These are phyloP conservation scores for Salix caprea DNA, from an alignment of 345 rosid genomes.

Conservation along the genomic window DNA sequence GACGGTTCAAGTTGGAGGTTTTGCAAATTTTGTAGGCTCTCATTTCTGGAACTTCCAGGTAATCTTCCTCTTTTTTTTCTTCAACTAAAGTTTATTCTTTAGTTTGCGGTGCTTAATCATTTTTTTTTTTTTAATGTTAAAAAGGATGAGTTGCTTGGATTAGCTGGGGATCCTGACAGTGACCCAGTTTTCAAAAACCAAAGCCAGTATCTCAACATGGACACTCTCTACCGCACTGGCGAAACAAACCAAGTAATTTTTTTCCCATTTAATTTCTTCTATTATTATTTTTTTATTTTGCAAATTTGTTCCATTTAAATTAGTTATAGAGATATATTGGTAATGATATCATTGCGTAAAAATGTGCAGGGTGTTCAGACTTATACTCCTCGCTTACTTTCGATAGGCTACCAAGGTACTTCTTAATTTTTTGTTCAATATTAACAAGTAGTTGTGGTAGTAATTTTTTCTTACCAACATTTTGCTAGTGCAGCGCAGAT, in stretches of 20 bases:
- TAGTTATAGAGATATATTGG: neutral
- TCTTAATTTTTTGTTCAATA: neutral
- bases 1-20: constrained; percentile 77
- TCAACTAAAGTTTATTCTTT: neutral
- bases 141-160: constrained; percentile 90
- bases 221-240: constrained; percentile 76
- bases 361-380: constrained; percentile 59
- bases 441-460: neutral
- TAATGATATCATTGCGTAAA: neutral
- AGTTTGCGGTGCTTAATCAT: neutral
- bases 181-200: constrained; percentile 62
- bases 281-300: no score
- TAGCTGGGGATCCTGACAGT: constrained; percentile 60
- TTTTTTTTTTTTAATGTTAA: neutral
- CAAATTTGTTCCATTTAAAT: neutral
- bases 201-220: constrained; percentile 46
- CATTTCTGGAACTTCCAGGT: constrained; percentile 99
- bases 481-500: no score
- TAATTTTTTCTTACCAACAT: neutral
- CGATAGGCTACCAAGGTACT: constrained; percentile 76
- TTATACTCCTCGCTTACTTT: constrained; percentile 79
- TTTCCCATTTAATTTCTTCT: neutral
- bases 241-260: constrained; percentile 60
- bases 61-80: neutral
- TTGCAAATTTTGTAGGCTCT: constrained; percentile 89